Percentiles rank a stretch among this genome's conserved stretches.
Conservation (phyloP, 331 rosid genomes). For the Saraca asoca region DNA sequence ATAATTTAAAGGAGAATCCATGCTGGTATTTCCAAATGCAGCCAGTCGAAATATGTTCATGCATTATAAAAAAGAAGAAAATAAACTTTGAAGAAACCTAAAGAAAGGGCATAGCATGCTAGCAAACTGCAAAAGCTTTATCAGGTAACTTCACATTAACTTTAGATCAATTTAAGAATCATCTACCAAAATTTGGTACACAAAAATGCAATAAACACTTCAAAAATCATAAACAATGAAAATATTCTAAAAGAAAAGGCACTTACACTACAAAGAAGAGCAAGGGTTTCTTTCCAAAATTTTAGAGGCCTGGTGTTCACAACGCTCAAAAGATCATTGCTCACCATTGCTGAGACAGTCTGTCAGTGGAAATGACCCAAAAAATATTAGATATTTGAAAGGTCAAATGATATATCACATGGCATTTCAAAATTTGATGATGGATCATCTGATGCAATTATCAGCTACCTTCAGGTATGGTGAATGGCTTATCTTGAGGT, state of each 20-base stretch:
- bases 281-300: conserved; percentile 99
- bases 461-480: conserved; percentile 86
- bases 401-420: conserved; percentile 5
- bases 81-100: conserved; percentile 16
- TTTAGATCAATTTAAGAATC: conserved; percentile 24
- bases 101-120: conserved; percentile 7
- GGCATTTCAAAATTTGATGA: conserved; percentile 10
- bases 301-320: conserved; percentile 94
- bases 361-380: conserved; percentile 48
- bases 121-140: conserved; percentile 10
- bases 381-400: conserved; percentile 16
- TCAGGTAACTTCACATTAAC: background rate
- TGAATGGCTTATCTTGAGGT: conserved; percentile 70
- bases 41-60: background rate
- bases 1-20: conserved; percentile 13
- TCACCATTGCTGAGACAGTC: conserved; percentile 98
- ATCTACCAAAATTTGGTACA: background rate
- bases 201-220: conserved; percentile 1
- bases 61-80: background rate
- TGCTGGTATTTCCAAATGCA: conserved; percentile 16
- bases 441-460: conserved; percentile 11
- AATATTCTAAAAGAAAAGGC: conserved; percentile 19
- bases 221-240: conserved; percentile 5
- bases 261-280: conserved; percentile 99
- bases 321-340: conserved; percentile 91